Percentiles rank a stretch among this genome's conserved stretches.
Conservation (phyloP, 2,329 filamentous ascomycete genomes). For the Aspergillus sp. region DNA sequence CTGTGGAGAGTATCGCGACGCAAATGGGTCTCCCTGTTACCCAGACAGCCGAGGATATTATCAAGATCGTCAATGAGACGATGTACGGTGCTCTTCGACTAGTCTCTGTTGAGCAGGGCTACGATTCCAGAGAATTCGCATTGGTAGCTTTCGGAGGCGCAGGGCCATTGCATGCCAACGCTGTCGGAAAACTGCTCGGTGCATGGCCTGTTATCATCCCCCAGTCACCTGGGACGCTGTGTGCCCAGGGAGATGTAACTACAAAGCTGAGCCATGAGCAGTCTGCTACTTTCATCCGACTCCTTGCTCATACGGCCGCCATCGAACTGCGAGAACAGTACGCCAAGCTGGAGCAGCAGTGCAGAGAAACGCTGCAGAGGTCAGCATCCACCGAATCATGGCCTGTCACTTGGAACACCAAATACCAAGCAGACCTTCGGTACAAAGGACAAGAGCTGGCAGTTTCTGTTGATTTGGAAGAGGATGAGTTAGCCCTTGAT, state of each 20-base stretch:
- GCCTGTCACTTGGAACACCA: conserved; percentile 23
- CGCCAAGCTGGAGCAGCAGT: conserved; percentile 30
- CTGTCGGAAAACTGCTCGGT: conserved; percentile 44
- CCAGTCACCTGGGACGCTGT: conserved; percentile 45
- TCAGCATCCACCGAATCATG: conserved; percentile 25
- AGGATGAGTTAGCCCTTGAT: conserved; percentile 27
- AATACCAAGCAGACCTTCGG: conserved; percentile 42
- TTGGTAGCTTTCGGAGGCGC: conserved; percentile 48
- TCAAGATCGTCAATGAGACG: conserved; percentile 46
- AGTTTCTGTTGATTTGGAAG: conserved; percentile 29
- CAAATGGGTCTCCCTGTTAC: conserved; percentile 40
- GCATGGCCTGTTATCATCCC: conserved; percentile 50
- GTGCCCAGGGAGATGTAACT: conserved; percentile 45
- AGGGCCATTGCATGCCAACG: conserved; percentile 47
- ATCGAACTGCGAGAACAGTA: conserved; percentile 29
- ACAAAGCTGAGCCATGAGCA: conserved; percentile 45
- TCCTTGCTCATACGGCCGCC: conserved; percentile 30
- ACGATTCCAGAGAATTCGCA: conserved; percentile 46
- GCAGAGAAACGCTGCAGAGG: conserved; percentile 33
- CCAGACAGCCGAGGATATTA: conserved; percentile 44
- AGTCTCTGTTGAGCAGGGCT: conserved; percentile 48
- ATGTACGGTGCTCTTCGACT: conserved; percentile 47
- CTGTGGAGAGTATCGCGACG: conserved; percentile 39
- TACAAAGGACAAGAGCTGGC: conserved; percentile 44
- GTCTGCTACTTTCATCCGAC: conserved; percentile 41